phyloP scores from a whole-genome alignment of 305 asterid species.

The Fraxinus albicans region DNA sequence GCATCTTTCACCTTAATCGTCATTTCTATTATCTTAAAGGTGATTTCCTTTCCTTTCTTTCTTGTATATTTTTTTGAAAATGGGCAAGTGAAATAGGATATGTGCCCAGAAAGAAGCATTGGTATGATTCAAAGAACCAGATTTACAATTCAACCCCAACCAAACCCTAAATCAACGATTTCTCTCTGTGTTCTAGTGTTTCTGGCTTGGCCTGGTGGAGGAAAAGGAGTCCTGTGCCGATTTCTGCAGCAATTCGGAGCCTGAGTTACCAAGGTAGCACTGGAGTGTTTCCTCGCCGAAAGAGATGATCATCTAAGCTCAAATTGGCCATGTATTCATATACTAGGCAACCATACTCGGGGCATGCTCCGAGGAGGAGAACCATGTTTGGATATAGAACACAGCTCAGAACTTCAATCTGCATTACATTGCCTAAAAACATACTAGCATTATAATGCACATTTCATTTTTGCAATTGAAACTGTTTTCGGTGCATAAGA shows the following conservation, averaged over 20 bases:
- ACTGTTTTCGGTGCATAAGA: neutral
- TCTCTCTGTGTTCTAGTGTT: slow-evolving; percentile 82
- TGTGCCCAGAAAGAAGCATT: no score
- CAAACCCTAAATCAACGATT: no score
- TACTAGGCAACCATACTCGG: slow-evolving; percentile 71
- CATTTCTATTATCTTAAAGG: no score
- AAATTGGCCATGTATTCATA: slow-evolving; percentile 43
- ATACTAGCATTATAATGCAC: neutral
- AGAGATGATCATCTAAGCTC: slow-evolving; percentile 31
- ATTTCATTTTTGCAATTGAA: neutral
- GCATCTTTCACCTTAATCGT: no score
- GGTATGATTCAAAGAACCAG: no score
- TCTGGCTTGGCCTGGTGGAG: slow-evolving; percentile 38
- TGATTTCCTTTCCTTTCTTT: no score
- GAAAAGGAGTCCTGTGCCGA: slow-evolving; percentile 74
- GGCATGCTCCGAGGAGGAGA: slow-evolving; percentile 92
- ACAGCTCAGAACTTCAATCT: slow-evolving; percentile 86
- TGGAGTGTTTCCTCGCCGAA: slow-evolving; percentile 55
- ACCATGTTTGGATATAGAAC: slow-evolving; percentile 93
- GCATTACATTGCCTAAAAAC: slow-evolving; percentile 23
- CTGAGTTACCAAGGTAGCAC: slow-evolving; percentile 76
- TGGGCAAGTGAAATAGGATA: no score
- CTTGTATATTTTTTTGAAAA: no score
- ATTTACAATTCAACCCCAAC: no score
- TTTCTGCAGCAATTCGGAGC: slow-evolving; percentile 81